Percentiles rank a stretch among this genome's conserved stretches.
These are phyloP conservation scores for Trapa bicornis DNA, from an alignment of 345 rosid species.

Conservation along the genomic window DNA sequence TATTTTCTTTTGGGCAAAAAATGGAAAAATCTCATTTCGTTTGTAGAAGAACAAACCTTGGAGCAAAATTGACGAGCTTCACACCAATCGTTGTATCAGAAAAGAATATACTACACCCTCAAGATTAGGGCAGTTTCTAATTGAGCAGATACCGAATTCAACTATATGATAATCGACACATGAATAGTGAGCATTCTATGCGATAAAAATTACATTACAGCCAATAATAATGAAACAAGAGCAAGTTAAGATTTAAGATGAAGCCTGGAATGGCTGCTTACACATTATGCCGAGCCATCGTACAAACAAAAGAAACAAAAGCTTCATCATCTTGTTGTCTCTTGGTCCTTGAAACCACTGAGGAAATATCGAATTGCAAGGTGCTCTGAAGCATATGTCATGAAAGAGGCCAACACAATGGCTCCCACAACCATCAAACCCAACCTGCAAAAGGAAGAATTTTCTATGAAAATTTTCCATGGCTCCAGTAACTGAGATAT, in stretches of 20 bases:
- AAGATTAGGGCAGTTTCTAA: neutral
- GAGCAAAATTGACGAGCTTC: neutral
- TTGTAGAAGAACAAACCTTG: neutral
- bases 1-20: too few species aligned
- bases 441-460: conserved; percentile 33
- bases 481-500: too few species aligned
- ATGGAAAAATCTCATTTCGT: too few species aligned
- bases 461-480: neutral
- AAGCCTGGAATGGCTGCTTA: neutral
- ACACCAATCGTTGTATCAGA: neutral
- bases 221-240: neutral
- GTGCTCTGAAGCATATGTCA: conserved; percentile 84
- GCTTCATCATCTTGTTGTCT: conserved; percentile 32
- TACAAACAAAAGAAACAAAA: conserved; percentile 37
- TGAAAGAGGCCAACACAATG: conserved; percentile 63
- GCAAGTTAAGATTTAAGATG: neutral
- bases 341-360: conserved; percentile 60
- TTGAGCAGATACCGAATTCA: neutral
- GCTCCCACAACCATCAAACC: conserved; percentile 82
- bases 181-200: conserved; percentile 5
- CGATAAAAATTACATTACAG: neutral
- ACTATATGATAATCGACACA: conserved; percentile 11
- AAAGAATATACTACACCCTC: conserved; percentile 7
- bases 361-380: conserved; percentile 55
- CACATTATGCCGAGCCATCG: neutral